Evolutionary conservation across 148 eudicot genomes (phyloP).

Genomic region (Camellia sinensis): DNA sequence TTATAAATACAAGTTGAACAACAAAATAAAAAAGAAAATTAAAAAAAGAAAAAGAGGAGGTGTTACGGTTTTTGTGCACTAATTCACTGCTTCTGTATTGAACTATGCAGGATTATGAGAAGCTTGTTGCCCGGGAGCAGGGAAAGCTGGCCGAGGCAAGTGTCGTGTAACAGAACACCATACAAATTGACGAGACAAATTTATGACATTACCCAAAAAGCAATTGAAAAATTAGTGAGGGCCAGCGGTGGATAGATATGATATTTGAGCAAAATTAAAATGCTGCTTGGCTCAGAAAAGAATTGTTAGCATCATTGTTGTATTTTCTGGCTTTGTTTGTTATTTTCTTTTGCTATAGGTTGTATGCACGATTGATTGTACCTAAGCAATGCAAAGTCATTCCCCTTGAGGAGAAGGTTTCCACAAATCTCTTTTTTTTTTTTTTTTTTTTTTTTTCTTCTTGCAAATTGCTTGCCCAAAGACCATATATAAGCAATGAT

Average conservation of each 20-base stretch:
- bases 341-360: too few species aligned
- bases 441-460: too few species aligned
- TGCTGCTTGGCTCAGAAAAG: slow-evolving; percentile 7
- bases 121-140: slow-evolving; percentile 42
- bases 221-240: neutral
- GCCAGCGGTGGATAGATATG: neutral
- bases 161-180: slow-evolving; percentile 28
- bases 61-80: neutral
- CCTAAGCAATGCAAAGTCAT: too few species aligned
- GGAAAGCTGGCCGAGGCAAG: slow-evolving; percentile 49
- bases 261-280: neutral
- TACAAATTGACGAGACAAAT: neutral
- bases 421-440: too few species aligned
- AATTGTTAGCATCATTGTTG: neutral
- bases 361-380: too few species aligned
- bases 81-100: neutral
- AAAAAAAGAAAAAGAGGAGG: neutral
- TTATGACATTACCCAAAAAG: neutral
- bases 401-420: too few species aligned
- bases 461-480: too few species aligned
- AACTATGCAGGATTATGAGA: slow-evolving; percentile 61
- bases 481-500: too few species aligned
- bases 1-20: neutral
- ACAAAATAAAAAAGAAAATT: neutral
- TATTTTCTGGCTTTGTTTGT: too few species aligned